Evolutionary conservation across 768 basidiomycete species (phyloP), one percentile per base, ranked within the genome.

Genomic region (Exidia glandulosa): DNA sequence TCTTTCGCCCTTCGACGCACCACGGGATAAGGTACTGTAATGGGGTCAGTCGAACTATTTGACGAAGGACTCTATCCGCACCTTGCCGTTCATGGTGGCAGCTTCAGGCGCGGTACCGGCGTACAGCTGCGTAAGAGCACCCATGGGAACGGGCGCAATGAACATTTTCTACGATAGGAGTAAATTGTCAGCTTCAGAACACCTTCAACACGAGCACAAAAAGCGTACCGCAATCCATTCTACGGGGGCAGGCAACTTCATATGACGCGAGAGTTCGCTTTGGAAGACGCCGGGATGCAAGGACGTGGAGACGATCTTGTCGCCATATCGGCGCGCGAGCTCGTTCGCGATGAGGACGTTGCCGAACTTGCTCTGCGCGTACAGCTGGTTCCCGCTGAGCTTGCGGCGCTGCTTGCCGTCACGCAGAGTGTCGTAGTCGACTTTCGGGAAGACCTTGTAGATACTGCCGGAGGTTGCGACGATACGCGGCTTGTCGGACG

Each of bases 21-120:
- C 78, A 81, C 1, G 79, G 78, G 52, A 77, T 67, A 34, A 81
- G 72, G 61, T 75, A 81, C 76, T 80, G 52, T 32, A 52, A 34
- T 41, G 10, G 12, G n/a, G 34, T 33, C 32, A 37, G n/a, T n/a
- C n/a, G n/a, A 45, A 37, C 10, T n/a, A 9, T 54, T 56, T 52
- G 23, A 36, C 7, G 3, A 31, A 33, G 48, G 31, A 7, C 59
- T 34, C 9, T 19, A 23, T 14, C 16, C 65, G 31, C 57, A 75
- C 75, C 68, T 73, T 67, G 12, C 76, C 74, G 60, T 72, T 71
- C 29, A 71, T 50, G 16, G 69, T 36, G 4, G 61, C 66, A 7
- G 67, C 69, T 36, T 76, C 75, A 6, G 65, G 57, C 2, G 69
- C 61, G 3, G 74, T 75, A 1, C 71, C 76, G 12, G 74, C 76